Evolutionary conservation across 1,284 basidiomycete genomes (phyloP).

Genomic region (Lentinula novae-zelandiae): DNA sequence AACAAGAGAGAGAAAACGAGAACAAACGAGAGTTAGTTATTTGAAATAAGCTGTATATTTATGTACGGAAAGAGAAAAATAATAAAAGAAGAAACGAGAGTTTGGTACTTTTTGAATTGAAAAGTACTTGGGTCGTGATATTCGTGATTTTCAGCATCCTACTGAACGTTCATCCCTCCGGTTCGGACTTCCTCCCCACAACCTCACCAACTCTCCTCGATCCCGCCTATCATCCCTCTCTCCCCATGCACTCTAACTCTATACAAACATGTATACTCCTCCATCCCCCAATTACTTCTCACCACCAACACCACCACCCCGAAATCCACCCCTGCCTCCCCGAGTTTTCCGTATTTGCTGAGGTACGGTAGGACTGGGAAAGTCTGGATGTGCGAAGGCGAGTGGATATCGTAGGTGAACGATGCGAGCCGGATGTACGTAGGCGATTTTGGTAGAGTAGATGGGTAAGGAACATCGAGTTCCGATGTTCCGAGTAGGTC

Average conservation of each 20-base stretch:
- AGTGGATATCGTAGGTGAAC: conserved; percentile 77
- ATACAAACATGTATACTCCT: conserved; percentile 87
- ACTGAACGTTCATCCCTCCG: no score
- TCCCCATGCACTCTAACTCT: conserved; percentile 76
- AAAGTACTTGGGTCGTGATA: no score
- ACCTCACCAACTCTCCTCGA: no score
- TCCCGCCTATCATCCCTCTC: neutral
- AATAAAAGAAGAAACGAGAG: no score
- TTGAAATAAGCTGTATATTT: no score
- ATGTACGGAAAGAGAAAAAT: no score
- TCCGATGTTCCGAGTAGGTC: conserved; percentile 15
- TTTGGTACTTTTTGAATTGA: no score
- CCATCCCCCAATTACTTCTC: conserved; percentile 83
- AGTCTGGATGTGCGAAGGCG: conserved; percentile 75
- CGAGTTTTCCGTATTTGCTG: no score
- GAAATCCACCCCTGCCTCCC: conserved; percentile 73
- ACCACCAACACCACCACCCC: conserved; percentile 78
- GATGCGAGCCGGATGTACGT: conserved; percentile 73
- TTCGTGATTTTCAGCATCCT: no score
- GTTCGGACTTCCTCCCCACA: no score
- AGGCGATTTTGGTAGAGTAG: conserved; percentile 46
- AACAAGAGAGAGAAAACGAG: no score
- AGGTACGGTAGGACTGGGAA: conserved; percentile 69
- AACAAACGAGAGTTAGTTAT: no score
- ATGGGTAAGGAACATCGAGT: conserved; percentile 34